Base-by-base conservation (phyloP, 1,284 basidiomycete genomes). In the Heterobasidion occidentale region DNA sequence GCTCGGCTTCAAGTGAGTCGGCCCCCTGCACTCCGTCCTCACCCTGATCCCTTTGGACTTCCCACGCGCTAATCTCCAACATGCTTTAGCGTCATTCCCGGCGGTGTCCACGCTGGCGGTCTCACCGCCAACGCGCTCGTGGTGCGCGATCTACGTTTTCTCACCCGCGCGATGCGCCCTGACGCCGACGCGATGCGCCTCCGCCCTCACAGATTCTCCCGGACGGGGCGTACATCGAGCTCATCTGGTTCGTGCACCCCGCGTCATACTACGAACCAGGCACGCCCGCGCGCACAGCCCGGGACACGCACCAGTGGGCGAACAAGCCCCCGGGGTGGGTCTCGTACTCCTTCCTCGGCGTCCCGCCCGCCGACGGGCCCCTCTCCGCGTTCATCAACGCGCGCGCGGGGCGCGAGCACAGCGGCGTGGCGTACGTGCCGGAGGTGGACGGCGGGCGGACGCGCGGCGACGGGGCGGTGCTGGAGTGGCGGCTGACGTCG, bases 191-290 rank as follows among this genome's bases (percentile, higher is more conserved):
- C 27, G 4, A 27, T 27, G 47, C 17, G 12, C n/a, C 33, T 47
- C 7, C 27, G 33, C 27, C 27, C 8, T 33, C 12, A 20, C 58
- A 86, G 84, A 68, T 85, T 56, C 70, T 88, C 17, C 63, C 67
- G 34, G 84, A 86, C 58, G 77, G 79, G n/a, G 71, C 71, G 11
- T 88, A 88, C 65, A 70, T 89, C 55, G 87, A 89, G 64, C 75
- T 88, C 36, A 79, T 89, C 62, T 75, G 78, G 17, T 88, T 88
- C 70, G 77, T 74, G 1, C 74, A 81, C 54, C 77, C 79, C 1
- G 66, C 71, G 6, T 72, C 75, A 0, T 66, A 77, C 60, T 86
- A 84, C 59, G 78, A 80, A 1, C 70, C 71, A 1, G 73, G 69
- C 7, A 77, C 77, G 17, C 74, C 76, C 20, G 71, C 70, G 42